Conservation (phyloP, 768 basidiomycete species). For the Lactarius evosmus region DNA sequence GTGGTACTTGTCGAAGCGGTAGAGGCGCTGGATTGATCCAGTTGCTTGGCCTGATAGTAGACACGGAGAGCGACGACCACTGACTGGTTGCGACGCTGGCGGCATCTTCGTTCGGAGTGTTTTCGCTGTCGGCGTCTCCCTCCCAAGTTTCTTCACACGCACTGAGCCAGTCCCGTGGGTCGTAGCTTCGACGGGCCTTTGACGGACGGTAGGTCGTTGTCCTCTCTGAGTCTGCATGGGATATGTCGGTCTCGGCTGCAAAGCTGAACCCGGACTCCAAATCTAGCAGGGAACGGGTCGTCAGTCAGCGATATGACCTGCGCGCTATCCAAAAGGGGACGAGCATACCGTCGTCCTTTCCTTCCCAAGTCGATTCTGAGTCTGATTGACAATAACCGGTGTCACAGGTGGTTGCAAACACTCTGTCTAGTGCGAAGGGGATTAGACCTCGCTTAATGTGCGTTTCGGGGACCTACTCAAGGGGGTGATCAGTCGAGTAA, state of each 20-base stretch:
- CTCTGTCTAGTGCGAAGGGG: constrained; percentile 13
- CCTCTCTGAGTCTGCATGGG: constrained; percentile 21
- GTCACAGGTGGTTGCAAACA: neutral
- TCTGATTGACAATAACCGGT: constrained; percentile 3
- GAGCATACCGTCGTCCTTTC: constrained; percentile 26
- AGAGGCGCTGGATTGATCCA: constrained; percentile 25
- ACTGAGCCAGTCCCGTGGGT: constrained; percentile 20
- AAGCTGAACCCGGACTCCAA: constrained; percentile 21
- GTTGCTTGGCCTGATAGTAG: constrained; percentile 17
- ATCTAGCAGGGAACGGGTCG: constrained; percentile 4
- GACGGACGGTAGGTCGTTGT: constrained; percentile 13
- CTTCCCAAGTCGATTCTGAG: constrained; percentile 19
- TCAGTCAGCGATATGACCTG: neutral
- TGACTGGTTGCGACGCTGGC: constrained; percentile 11
- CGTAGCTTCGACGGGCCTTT: constrained; percentile 10
- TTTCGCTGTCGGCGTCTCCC: neutral
- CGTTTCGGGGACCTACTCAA: constrained; percentile 27
- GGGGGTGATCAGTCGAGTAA: constrained; percentile 23
- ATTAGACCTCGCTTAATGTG: constrained; percentile 26
- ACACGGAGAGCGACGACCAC: constrained; percentile 22
- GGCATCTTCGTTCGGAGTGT: constrained; percentile 1
- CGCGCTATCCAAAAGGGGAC: too few relatives aligned
- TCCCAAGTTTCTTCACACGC: constrained; percentile 14
- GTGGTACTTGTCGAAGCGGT: neutral
- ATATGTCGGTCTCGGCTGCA: constrained; percentile 18